These are phyloP conservation scores for Trypanosoma rangeli DNA, from an alignment of 208 protist species.

Conservation along the genomic window DNA sequence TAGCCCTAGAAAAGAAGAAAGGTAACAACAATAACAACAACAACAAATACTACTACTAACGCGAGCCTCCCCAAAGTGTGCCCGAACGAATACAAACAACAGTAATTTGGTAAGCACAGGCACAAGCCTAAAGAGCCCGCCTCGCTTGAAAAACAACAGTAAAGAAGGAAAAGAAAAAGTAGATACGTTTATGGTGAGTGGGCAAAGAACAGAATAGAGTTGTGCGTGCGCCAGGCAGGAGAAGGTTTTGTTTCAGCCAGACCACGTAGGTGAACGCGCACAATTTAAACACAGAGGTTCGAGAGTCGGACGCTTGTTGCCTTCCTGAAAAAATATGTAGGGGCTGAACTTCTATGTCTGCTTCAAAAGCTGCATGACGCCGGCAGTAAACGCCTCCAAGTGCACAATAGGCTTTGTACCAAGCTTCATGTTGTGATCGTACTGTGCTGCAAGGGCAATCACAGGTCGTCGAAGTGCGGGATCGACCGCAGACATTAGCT, in stretches of 20 bases:
- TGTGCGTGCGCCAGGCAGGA: background rate
- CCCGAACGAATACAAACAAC: background rate
- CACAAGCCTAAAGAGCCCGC: background rate
- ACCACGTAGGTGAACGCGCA: background rate
- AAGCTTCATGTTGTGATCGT: constrained; percentile 96
- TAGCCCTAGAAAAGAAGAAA: background rate
- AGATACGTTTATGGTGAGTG: background rate
- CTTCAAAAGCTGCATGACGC: constrained; percentile 87
- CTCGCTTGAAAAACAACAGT: background rate
- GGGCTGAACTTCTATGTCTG: background rate
- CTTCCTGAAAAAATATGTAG: background rate
- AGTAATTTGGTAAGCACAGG: too few relatives aligned
- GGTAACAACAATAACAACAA: constrained; percentile 29
- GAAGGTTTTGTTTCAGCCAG: background rate
- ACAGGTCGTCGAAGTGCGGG: constrained; percentile 72
- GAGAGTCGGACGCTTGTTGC: background rate
- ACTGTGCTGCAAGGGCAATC: constrained; percentile 92
- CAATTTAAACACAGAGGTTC: background rate
- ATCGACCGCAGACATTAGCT: constrained; percentile 80
- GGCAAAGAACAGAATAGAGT: background rate
- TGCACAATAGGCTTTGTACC: constrained; percentile 98
- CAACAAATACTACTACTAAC: too few relatives aligned
- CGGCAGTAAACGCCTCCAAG: constrained; percentile 97
- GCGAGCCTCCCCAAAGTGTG: background rate
- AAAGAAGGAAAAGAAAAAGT: background rate